These are phyloP conservation scores for Hypoxylon intermedium DNA, from an alignment of 495 filamentous ascomycete species.

Conservation along the genomic window DNA sequence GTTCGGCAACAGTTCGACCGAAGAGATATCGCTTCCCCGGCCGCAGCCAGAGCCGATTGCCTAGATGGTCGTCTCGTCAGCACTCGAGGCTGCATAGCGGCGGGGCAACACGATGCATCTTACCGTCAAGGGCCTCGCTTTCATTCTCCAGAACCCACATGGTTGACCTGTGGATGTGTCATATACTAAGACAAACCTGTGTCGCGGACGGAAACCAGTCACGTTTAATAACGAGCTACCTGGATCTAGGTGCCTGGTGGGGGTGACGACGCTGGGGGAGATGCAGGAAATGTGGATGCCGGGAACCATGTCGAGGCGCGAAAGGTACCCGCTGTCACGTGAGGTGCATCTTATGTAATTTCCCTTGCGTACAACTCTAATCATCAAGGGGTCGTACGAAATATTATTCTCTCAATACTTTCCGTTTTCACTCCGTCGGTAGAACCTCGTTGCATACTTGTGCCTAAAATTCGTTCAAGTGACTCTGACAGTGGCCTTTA, in stretches of 20 bases:
- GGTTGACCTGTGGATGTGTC: not conserved
- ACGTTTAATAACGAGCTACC: no score
- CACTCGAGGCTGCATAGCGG: not conserved
- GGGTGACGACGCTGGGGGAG: no score
- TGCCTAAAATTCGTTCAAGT: not conserved
- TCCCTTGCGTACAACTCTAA: no score
- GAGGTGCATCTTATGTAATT: no score
- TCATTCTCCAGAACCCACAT: constrained; percentile 70
- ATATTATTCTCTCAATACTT: not conserved
- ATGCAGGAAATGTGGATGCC: no score
- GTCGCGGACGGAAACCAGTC: not conserved
- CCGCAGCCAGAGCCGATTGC: constrained; percentile 79
- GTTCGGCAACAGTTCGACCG: constrained; percentile 65
- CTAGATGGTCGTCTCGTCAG: constrained; percentile 46
- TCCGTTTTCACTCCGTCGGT: not conserved
- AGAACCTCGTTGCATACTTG: not conserved
- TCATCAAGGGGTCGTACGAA: no score
- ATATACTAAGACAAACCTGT: not conserved
- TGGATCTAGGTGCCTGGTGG: no score
- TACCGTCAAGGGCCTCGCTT: constrained; percentile 60
- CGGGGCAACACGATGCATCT: constrained; percentile 5
- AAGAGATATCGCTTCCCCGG: constrained; percentile 84
- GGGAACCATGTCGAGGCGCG: constrained; percentile 21
- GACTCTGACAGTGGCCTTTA: not conserved
- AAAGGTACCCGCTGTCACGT: constrained; percentile 35